phyloP scores from a whole-genome alignment of 768 basidiomycete species.

The Phallus indusiatus region DNA sequence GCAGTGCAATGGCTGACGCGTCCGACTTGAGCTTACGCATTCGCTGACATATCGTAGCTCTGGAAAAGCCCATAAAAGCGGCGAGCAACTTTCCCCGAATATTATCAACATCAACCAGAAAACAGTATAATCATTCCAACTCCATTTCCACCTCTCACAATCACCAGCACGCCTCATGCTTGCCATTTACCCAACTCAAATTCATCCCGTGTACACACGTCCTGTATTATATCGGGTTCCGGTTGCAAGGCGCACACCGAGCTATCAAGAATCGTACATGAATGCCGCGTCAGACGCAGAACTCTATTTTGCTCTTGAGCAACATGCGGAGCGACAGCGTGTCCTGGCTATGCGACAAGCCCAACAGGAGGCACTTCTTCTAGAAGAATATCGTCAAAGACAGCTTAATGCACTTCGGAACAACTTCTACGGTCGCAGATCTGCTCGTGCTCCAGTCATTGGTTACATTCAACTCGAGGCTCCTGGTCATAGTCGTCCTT shows the following conservation, averaged over 20 bases:
- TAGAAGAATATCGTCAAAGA: not conserved
- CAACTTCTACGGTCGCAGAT: not conserved
- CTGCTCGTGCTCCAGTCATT: not conserved
- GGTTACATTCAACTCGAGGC: not conserved
- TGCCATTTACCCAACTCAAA: not conserved
- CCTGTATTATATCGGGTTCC: not conserved
- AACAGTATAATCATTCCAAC: not conserved
- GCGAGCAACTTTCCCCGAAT: not conserved
- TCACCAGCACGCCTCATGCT: not conserved
- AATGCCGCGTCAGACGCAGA: not conserved
- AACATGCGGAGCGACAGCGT: not conserved
- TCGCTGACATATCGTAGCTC: not conserved
- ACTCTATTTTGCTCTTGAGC: not conserved
- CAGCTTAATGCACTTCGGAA: not conserved
- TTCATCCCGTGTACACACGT: not conserved
- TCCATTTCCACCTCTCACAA: not conserved
- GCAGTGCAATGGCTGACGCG: not conserved
- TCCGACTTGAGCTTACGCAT: not conserved
- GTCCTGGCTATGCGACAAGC: not conserved
- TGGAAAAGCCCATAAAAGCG: not conserved
- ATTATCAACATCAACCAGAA: not conserved
- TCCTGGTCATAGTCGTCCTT: not conserved
- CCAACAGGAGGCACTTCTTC: slow-evolving; percentile 1
- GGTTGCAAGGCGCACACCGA: too few relatives aligned
- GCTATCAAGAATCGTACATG: not conserved